Percentiles rank a stretch among this genome's conserved stretches.
Evolutionary conservation across 2,329 filamentous ascomycete genomes (phyloP).

Genomic region (Blastomyces emzantsi): DNA sequence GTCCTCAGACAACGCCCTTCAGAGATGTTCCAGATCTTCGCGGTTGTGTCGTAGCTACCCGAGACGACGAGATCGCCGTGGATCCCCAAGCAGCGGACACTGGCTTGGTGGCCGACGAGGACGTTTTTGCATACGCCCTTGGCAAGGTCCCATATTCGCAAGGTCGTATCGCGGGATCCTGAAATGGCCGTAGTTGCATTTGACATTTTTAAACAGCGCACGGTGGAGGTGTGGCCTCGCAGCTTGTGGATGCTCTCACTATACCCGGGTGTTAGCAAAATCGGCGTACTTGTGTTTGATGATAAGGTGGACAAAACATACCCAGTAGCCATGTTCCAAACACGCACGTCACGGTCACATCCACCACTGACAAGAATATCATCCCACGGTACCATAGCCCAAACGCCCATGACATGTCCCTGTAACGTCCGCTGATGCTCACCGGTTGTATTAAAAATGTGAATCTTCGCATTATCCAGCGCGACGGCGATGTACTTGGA

Average conservation of each 20-base stretch:
- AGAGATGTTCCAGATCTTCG: conserved; percentile 95
- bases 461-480: conserved; percentile 95
- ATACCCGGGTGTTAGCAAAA: not conserved
- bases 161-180: conserved; percentile 86
- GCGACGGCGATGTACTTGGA: conserved; percentile 96
- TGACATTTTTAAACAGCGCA: conserved; percentile 95
- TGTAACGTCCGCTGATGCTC: conserved; percentile 80
- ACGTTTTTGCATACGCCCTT: conserved; percentile 86
- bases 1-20: conserved; percentile 88
- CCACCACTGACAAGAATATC: conserved; percentile 92
- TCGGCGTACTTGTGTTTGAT: conserved; percentile 7
- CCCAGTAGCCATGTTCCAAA: conserved; percentile 95
- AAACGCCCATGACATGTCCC: conserved; percentile 98
- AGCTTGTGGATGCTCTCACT: conserved; percentile 72
- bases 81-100: conserved; percentile 93
- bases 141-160: conserved; percentile 95
- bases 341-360: conserved; percentile 90
- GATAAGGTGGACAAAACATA: conserved; percentile 34
- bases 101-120: conserved; percentile 97
- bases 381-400: conserved; percentile 98
- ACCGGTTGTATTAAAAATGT: conserved; percentile 91
- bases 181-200: conserved; percentile 91
- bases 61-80: conserved; percentile 97
- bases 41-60: conserved; percentile 94
- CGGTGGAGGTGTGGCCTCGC: conserved; percentile 91